Evolutionary conservation across 768 basidiomycete genomes (phyloP), one percentile per base, ranked within the genome.

Genomic region (Leccinum rimulosum): DNA sequence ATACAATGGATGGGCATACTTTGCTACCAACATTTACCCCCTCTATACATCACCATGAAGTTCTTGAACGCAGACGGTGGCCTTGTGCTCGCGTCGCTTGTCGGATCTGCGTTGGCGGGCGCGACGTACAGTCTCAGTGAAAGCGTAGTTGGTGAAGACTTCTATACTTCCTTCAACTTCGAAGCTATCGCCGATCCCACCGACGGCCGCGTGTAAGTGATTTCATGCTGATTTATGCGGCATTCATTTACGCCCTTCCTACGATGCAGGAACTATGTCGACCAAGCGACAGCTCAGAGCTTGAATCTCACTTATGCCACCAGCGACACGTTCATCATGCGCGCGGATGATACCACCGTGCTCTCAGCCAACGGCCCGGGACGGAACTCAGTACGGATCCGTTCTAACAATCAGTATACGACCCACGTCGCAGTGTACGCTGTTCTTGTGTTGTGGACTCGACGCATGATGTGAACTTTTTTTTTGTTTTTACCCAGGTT

Each of bases 111-210:
- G 5, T 56, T 70, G 17, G 65, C 70, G 0, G 70, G 71, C 19
- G 56, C 58, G 10, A 61, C 49, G 11, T 77, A 76, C 56, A 53
- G 17, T 15, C 62, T 74, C 35, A 61, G 58, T 3, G 70, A 77
- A 25, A 52, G 28, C 1, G 66, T 75, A 28, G 58, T 68, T 31
- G 76, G 77, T 9, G 45, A 68, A 6, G 58, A 43, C 31, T 77
- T 78, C 61, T 68, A 73, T 35, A 40, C 31, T 50, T 61, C 65
- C 22, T 77, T 77, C 66, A 64, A 45, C 54, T 76, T 70, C 43
- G 67, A 76, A 35, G 69, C 69, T 22, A 70, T 75, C 49, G 28
- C 70, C 1, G 76, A 77, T 57, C 76, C 77, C 6, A 77, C 77
- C 19, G 2, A 64, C 15, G 77, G 76, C n/a, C 63, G 74, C 15